Conservation (phyloP, 441 rosid genomes). For the Kokia cookei region DNA sequence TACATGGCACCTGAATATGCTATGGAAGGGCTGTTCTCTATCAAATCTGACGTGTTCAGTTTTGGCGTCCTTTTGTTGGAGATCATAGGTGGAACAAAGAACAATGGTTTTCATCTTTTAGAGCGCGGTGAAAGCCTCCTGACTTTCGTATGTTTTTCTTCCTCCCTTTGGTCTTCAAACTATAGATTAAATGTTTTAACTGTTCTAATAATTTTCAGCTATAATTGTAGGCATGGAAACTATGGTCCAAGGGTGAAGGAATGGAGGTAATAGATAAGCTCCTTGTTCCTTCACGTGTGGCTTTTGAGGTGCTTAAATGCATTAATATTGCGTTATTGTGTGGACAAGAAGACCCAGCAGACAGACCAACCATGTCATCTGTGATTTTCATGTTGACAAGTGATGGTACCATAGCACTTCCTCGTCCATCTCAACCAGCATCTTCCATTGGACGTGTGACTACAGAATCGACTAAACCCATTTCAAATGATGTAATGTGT, state of each 20-base stretch:
- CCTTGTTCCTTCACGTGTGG: neutral
- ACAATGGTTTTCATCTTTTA: neutral
- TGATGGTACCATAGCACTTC: conserved; percentile 33
- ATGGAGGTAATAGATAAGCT: neutral
- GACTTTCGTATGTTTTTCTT: neutral
- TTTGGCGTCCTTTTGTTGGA: conserved; percentile 18
- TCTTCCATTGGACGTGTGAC: conserved; percentile 1
- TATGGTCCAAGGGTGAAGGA: neutral
- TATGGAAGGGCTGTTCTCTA: conserved; percentile 11
- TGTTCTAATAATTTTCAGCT: neutral
- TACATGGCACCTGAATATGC: conserved; percentile 25
- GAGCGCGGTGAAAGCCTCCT: conserved; percentile 1
- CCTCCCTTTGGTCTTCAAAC: neutral
- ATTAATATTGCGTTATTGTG: conserved; percentile 20
- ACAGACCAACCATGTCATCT: conserved; percentile 14
- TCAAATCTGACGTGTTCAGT: conserved; percentile 21
- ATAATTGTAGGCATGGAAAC: conserved; percentile 16
- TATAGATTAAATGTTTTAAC: neutral
- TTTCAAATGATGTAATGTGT: neutral
- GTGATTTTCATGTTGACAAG: conserved; percentile 37
- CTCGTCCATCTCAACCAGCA: conserved; percentile 27
- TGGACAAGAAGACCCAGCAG: conserved; percentile 12
- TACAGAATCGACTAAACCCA: neutral
- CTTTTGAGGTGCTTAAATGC: conserved; percentile 4
- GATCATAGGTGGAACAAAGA: conserved; percentile 13